These are phyloP conservation scores for Tuber borchii DNA, from an alignment of 495 filamentous ascomycete species.

Conservation along the genomic window DNA sequence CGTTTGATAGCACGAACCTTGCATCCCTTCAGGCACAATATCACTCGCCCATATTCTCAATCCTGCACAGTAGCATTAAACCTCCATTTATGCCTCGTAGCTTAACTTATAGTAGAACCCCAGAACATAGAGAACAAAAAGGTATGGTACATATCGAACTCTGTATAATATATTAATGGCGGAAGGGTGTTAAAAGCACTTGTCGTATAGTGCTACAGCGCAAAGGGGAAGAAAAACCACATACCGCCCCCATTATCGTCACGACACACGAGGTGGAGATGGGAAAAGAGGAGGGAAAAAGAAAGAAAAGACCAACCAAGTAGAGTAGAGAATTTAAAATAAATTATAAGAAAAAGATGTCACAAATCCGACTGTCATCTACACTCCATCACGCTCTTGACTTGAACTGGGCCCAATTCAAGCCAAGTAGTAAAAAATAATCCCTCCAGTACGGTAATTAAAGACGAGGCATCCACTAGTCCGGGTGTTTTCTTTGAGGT, in stretches of 20 bases:
- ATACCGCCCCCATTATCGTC: conserved; percentile 10
- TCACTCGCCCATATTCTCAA: background rate
- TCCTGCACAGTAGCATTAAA: background rate
- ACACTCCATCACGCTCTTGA: conserved; percentile 1
- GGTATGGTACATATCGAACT: background rate
- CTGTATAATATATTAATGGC: background rate
- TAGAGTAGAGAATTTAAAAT: conserved; percentile 11
- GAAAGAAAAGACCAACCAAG: background rate
- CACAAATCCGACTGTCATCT: background rate
- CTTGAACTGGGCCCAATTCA: conserved; percentile 8
- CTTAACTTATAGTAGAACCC: background rate
- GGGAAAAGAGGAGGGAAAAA: background rate
- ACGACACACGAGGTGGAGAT: conserved; percentile 2
- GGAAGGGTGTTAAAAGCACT: background rate
- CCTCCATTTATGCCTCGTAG: background rate
- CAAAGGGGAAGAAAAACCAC: background rate
- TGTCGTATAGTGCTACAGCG: background rate
- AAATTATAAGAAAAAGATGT: conserved; percentile 6
- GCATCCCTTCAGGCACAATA: background rate
- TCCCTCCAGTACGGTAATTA: conserved; percentile 31
- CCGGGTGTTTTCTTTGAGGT: conserved; percentile 52
- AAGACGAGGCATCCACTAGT: conserved; percentile 23
- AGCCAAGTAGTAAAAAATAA: conserved; percentile 35
- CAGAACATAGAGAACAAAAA: background rate
- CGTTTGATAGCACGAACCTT: background rate